phyloP scores from a whole-genome alignment of 768 basidiomycete species.

The Boletus barrowsii region DNA sequence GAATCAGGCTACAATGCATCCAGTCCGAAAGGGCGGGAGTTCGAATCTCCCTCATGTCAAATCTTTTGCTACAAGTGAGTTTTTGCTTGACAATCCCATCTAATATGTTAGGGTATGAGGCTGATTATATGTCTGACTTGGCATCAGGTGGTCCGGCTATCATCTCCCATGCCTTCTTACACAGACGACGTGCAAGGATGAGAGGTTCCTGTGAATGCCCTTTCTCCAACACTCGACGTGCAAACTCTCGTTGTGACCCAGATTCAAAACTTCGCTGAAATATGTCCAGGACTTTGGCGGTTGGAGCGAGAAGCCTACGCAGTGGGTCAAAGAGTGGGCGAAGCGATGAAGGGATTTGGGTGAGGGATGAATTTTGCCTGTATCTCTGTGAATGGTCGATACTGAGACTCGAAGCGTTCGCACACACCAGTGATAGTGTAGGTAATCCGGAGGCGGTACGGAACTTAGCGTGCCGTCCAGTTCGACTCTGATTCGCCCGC shows the following conservation, averaged over 20 bases:
- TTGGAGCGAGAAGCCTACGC: conserved; percentile 54
- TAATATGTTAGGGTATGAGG: conserved; percentile 23
- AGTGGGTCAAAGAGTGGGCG: conserved; percentile 53
- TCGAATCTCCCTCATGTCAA: conserved; percentile 35
- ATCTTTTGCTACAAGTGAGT: not conserved
- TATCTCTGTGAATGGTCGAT: not conserved
- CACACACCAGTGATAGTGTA: conserved; percentile 35
- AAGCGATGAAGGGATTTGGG: conserved; percentile 56
- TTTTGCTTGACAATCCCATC: not conserved
- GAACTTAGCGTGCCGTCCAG: conserved; percentile 31
- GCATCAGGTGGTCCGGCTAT: conserved; percentile 31
- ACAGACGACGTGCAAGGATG: conserved; percentile 38
- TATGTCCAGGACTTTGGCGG: conserved; percentile 48
- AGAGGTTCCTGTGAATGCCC: conserved; percentile 61
- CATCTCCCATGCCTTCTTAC: conserved; percentile 39
- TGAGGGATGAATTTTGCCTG: conserved; percentile 52
- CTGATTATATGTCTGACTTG: conserved; percentile 22
- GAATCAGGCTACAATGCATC: conserved; percentile 39
- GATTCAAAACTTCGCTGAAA: conserved; percentile 51
- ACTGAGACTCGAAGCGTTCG: conserved; percentile 21
- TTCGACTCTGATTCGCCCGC: conserved; percentile 22
- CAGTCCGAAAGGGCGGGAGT: conserved; percentile 36
- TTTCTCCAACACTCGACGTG: conserved; percentile 58
- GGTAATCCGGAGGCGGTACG: conserved; percentile 18
- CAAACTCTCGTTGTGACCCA: conserved; percentile 60